phyloP scores from a whole-genome alignment of 306 rosid genomes.

The Vigna nakashimae region DNA sequence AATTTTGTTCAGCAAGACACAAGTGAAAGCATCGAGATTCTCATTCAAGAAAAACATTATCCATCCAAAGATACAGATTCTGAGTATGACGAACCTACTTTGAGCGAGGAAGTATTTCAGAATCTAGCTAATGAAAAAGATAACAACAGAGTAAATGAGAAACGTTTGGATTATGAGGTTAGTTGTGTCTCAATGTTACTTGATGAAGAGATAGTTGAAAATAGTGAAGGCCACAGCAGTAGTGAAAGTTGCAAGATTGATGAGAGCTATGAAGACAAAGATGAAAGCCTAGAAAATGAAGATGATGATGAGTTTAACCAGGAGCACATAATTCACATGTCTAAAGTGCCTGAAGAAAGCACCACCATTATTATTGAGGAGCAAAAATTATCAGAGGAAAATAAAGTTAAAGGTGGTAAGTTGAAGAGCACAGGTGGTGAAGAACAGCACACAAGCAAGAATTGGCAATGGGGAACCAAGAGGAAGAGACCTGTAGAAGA shows the following conservation, averaged over 20 bases:
- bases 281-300: constrained; percentile 23
- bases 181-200: constrained; percentile 16
- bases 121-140: constrained; percentile 40
- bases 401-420: constrained; percentile 26
- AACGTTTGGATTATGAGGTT: constrained; percentile 33
- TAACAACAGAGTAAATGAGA: constrained; percentile 44
- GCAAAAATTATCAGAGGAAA: constrained; percentile 36
- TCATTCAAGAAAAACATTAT: constrained; percentile 44
- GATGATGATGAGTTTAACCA: constrained; percentile 23
- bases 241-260: constrained; percentile 30
- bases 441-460: constrained; percentile 37
- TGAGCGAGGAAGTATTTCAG: constrained; percentile 48
- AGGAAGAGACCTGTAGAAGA: constrained; percentile 53
- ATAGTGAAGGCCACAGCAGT: constrained; percentile 30
- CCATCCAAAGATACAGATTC: constrained; percentile 33
- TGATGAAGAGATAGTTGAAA: constrained; percentile 38
- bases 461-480: constrained; percentile 49
- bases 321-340: constrained; percentile 17
- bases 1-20: constrained; percentile 39
- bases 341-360: constrained; percentile 34
- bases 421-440: constrained; percentile 39
- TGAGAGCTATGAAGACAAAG: constrained; percentile 33
- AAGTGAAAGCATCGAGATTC: constrained; percentile 31
- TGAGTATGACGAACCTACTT: constrained; percentile 53
- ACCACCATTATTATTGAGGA: constrained; percentile 16